phyloP scores from a whole-genome alignment of 2,329 filamentous ascomycete genomes.

The Pyricularia sp. region DNA sequence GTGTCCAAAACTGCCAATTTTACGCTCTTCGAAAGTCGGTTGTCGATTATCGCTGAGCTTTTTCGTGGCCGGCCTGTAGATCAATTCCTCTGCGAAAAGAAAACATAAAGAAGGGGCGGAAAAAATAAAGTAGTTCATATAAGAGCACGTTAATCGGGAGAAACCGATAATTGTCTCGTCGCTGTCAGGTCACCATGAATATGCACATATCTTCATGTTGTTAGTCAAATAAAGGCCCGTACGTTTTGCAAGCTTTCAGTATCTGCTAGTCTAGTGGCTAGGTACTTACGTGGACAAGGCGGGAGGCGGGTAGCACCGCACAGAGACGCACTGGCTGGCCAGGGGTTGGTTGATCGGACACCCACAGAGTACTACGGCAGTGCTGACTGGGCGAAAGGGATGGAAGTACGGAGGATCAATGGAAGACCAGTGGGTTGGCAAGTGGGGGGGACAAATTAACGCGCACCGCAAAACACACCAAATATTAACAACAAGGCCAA shows the following conservation, averaged over 20 bases:
- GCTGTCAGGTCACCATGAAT: not conserved
- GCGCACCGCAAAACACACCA: too few relatives aligned
- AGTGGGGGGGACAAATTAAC: too few relatives aligned
- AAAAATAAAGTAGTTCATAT: not conserved
- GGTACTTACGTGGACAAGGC: not conserved
- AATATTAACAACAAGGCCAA: too few relatives aligned
- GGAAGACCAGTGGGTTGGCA: too few relatives aligned
- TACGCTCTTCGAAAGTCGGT: not conserved
- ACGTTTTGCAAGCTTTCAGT: not conserved
- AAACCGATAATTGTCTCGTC: not conserved
- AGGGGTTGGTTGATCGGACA: not conserved
- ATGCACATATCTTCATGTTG: not conserved
- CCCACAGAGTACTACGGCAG: not conserved
- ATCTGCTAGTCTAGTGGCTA: not conserved
- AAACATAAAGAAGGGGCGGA: not conserved
- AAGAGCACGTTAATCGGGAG: not conserved
- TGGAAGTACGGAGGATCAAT: not conserved
- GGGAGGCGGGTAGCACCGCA: not conserved
- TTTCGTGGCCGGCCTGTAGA: not conserved
- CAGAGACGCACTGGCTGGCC: not conserved
- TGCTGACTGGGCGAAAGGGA: not conserved
- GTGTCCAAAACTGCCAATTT: not conserved
- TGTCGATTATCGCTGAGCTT: not conserved
- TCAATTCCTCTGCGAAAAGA: not conserved
- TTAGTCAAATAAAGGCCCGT: not conserved